phyloP scores from a whole-genome alignment of 768 basidiomycete species.

The Boletus rufocinnamomeus region DNA sequence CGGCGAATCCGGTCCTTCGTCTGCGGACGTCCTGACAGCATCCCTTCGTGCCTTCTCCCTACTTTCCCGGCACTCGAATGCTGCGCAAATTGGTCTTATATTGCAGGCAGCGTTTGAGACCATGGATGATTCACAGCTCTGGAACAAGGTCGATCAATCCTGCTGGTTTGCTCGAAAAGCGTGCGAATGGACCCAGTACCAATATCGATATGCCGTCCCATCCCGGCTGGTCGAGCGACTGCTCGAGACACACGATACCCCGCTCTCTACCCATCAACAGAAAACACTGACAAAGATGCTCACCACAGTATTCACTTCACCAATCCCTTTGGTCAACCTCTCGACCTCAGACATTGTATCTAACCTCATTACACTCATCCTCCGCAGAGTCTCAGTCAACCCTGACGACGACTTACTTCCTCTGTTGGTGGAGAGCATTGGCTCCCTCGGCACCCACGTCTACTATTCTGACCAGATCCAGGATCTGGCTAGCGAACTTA shows the following conservation, averaged over 20 bases:
- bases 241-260: constrained; percentile 57
- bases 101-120: constrained; percentile 73
- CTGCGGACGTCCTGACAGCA: constrained; percentile 71
- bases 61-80: constrained; percentile 75
- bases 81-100: constrained; percentile 68
- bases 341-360: constrained; percentile 89
- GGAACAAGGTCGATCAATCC: constrained; percentile 71
- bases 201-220: constrained; percentile 89
- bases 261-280: constrained; percentile 51
- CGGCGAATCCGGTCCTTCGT: constrained; percentile 82
- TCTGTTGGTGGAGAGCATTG: constrained; percentile 70
- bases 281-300: constrained; percentile 75
- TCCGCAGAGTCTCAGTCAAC: constrained; percentile 66
- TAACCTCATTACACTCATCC: constrained; percentile 70
- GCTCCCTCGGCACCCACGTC: constrained; percentile 85
- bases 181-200: constrained; percentile 89
- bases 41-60: constrained; percentile 70
- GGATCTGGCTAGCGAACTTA: constrained; percentile 83
- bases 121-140: constrained; percentile 61
- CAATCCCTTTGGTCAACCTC: constrained; percentile 82
- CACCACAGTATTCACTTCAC: constrained; percentile 78
- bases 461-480: constrained; percentile 97
- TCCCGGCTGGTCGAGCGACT: constrained; percentile 82
- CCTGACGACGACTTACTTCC: constrained; percentile 66
- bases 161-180: constrained; percentile 79